Evolutionary conservation across 768 basidiomycete genomes (phyloP), one percentile per base, ranked within the genome.

Genomic region (Russula dissimulans): DNA sequence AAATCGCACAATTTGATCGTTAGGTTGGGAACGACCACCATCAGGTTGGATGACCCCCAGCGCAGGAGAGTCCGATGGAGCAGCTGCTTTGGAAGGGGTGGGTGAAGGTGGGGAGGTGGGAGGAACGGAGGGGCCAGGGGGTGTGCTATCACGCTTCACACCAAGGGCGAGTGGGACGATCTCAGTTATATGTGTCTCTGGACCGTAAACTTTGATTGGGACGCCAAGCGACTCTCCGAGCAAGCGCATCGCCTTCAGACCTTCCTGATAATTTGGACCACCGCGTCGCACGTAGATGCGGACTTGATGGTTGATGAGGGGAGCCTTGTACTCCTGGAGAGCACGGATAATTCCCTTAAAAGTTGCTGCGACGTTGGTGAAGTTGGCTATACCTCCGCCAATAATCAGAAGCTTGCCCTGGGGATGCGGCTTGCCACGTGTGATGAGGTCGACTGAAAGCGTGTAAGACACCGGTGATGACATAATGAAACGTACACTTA

Each of bases 341-440:
- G 97, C 95, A 47, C 86, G 89, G 74, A 99, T 99, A 80, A 98
- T 99, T 64, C 95, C 95, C 81, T 98, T 97, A 89, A 99, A 99
- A 61, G 95, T 98, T 10, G 95, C 88, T 38, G 95, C 97, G 67
- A 98, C 95, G 72, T 99, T 97, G 72, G 94, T 97, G 78, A 99
- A 99, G 84, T 99, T 99, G 78, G 97, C 97, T 64, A 97, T 97
- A 77, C 95, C 95, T 76, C 97, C 97, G 75, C 95, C 97, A 66
- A 99, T 97, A 81, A 99, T 97, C 75, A 98, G 89, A 72, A 98
- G 85, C 78, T 99, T 99, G 79, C 97, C 97, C 53, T 97, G 77
- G 54, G 86, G 78, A 67, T 83, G 80, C 51, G 89, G 86, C 26
- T 79, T 75, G 49, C 95, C 94, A 60, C 95, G 93, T 46, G 91